A percentile compares a stretch with the other conserved stretches of the same genome.
Evolutionary conservation across 2,329 filamentous ascomycete species (phyloP).

Genomic region (Arthrinium puccinioides): DNA sequence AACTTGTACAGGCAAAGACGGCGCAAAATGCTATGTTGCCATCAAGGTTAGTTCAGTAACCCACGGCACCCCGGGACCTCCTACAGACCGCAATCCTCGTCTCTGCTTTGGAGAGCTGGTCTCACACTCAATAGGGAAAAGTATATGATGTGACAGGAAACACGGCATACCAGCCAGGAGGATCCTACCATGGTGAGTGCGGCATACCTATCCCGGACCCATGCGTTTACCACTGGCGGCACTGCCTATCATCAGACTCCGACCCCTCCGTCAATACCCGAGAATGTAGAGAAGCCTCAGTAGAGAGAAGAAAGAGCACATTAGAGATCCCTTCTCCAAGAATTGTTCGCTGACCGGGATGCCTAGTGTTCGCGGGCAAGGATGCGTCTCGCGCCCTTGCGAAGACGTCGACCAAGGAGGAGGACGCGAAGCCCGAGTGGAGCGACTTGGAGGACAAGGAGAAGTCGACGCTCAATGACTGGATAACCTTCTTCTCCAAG

Average conservation of each 20-base stretch:
- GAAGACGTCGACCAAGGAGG: constrained; percentile 75
- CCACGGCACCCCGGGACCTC: too few relatives aligned
- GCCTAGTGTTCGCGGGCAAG: constrained; percentile 90
- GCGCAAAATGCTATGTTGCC: constrained; percentile 59
- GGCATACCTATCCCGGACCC: too few relatives aligned
- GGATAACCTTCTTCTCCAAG: constrained; percentile 95
- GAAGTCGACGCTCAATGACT: constrained; percentile 79
- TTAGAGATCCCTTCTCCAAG: too few relatives aligned
- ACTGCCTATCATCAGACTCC: too few relatives aligned
- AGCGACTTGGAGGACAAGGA: constrained; percentile 29
- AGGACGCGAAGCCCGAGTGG: constrained; percentile 28
- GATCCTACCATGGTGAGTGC: constrained; percentile 75
- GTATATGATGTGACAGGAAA: constrained; percentile 94
- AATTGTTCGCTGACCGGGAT: constrained; percentile 11
- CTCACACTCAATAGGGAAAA: constrained; percentile 69
- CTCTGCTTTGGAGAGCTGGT: not conserved
- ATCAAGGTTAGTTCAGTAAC: constrained; percentile 49
- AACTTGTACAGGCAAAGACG: constrained; percentile 48
- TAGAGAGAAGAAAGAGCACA: too few relatives aligned
- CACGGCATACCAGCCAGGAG: constrained; percentile 73
- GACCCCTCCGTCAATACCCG: too few relatives aligned
- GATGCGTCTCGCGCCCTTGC: constrained; percentile 91
- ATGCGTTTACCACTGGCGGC: too few relatives aligned
- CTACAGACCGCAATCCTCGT: too few relatives aligned
- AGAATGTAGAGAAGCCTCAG: too few relatives aligned